Base-by-base conservation (phyloP, 768 basidiomycete species). In the Pholiota conissans region DNA sequence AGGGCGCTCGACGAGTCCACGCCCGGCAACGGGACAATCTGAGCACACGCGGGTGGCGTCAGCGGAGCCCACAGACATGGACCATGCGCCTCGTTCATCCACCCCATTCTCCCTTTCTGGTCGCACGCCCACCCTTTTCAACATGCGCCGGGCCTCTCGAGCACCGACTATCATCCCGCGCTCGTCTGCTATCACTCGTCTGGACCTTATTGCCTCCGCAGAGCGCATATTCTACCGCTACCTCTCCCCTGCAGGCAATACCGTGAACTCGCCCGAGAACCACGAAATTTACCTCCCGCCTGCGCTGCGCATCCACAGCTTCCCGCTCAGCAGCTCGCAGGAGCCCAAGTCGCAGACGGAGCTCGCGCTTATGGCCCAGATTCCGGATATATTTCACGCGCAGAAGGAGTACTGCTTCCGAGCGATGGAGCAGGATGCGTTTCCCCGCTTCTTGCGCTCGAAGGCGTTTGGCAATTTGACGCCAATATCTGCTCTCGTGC, bases 391-490 rank as follows among this genome's bases (percentile, higher is more conserved):
- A 78, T 98, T 97, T 79, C 93, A 98, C 69, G 78, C 87, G 0
- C 96, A 98, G 77, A 98, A 98, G 77, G 94, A 97, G 68, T 97
- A 96, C 68, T 93, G 93, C 69, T 96, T 95, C 82, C 84, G 91
- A 46, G 92, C 93, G 0, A 94, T 98, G 88, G 95, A 97, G 67
- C 93, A 95, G 73, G 92, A 94, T 63, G 93, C 92, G 16, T 94
- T 92, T 76, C 93, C 92, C 40, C 84, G 96, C 5, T 98, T 99
- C 81, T 78, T 99, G 48, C 83, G 97, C 58, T 88, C 93, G 2
- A 99, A 98, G 75, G 95, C 95, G n/a, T 98, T 98, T 68, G 93
- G 94, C 27, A 99, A 98, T 72, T 76, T 99, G 52, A 98, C 97
- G 2, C 94, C 95, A 16, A 81, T 97, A 63, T 91, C 91, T 20